phyloP scores from a whole-genome alignment of 352 stramenopile species.

The Phytophthora tentaculata region DNA sequence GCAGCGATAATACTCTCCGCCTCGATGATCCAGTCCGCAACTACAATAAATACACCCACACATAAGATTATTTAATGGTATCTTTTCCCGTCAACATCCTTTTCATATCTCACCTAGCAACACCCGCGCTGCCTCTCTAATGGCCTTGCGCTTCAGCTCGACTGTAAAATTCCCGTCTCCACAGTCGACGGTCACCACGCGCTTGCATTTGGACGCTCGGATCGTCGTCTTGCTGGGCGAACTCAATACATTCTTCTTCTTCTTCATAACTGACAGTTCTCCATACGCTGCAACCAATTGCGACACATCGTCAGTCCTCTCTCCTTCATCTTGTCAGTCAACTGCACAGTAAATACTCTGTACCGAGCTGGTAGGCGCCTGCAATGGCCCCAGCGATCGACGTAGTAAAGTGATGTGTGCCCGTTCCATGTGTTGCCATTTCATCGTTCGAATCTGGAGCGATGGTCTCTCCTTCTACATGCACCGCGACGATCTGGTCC shows the following conservation, averaged over 20 bases:
- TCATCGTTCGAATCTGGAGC: constrained; percentile 11
- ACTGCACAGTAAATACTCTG: not conserved
- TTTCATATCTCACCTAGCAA: constrained; percentile 36
- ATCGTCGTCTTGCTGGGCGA: constrained; percentile 13
- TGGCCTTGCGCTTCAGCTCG: constrained; percentile 40
- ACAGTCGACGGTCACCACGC: constrained; percentile 35
- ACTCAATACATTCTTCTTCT: constrained; percentile 12
- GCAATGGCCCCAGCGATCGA: constrained; percentile 59
- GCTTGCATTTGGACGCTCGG: constrained; percentile 26
- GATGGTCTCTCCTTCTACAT: constrained; percentile 29
- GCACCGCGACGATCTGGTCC: constrained; percentile 57
- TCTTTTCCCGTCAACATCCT: not conserved
- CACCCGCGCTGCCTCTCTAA: constrained; percentile 24
- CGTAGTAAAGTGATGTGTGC: constrained; percentile 36
- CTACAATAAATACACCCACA: constrained; percentile 14
- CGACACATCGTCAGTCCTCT: not conserved
- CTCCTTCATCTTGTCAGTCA: not conserved
- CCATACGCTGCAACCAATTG: constrained; percentile 43
- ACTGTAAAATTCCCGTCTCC: constrained; percentile 28
- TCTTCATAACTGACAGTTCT: constrained; percentile 41
- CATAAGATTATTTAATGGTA: not conserved
- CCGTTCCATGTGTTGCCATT: not conserved
- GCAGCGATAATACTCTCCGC: constrained; percentile 51
- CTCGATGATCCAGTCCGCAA: constrained; percentile 65
- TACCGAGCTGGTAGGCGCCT: constrained; percentile 48